Evolutionary conservation across 2,329 filamentous ascomycete genomes (phyloP), one percentile per base, ranked within the genome.

Genomic region (Didymellaceae sp.): DNA sequence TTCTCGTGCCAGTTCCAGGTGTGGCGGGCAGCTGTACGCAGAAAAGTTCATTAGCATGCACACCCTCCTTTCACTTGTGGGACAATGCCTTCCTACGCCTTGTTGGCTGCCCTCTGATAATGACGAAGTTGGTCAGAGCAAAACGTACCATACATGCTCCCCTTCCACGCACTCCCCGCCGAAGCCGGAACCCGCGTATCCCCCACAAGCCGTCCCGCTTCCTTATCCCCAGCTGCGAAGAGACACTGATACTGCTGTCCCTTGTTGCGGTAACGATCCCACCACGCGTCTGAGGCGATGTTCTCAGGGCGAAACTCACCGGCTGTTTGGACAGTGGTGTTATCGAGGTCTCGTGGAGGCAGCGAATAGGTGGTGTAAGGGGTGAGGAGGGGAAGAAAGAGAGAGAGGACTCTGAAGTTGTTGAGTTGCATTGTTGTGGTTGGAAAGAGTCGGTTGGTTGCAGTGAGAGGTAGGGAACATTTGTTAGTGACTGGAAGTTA

Each of bases 1-100:
- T 28, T 16, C 16, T 60, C 46, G 21, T 44, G 28, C 57, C 57
- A 60, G 32, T 46, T 40, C 55, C 57, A 60, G 17, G 24, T 47
- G 11, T 7, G n/a, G 10, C 54, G 45, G 10, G 55, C 55, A 6
- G 42, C 46, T 50, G n/a, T 7, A 14, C 16, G 22, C n/a, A n/a
- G n/a, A n/a, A n/a, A n/a, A n/a, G n/a, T n/a, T n/a, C n/a, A n/a
- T n/a, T n/a, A n/a, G n/a, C n/a, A n/a, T n/a, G n/a, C n/a, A n/a
- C n/a, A n/a, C n/a, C n/a, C n/a, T n/a, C n/a, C n/a, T n/a, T n/a
- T n/a, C n/a, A n/a, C n/a, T n/a, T n/a, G n/a, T n/a, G n/a, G n/a
- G n/a, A n/a, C n/a, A n/a, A n/a, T n/a, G n/a, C n/a, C n/a, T n/a
- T n/a, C n/a, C n/a, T n/a, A n/a, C n/a, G n/a, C n/a, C n/a, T n/a